Evolutionary conservation across 768 basidiomycete genomes (phyloP).

Genomic region (Amanita subjunquillea): DNA sequence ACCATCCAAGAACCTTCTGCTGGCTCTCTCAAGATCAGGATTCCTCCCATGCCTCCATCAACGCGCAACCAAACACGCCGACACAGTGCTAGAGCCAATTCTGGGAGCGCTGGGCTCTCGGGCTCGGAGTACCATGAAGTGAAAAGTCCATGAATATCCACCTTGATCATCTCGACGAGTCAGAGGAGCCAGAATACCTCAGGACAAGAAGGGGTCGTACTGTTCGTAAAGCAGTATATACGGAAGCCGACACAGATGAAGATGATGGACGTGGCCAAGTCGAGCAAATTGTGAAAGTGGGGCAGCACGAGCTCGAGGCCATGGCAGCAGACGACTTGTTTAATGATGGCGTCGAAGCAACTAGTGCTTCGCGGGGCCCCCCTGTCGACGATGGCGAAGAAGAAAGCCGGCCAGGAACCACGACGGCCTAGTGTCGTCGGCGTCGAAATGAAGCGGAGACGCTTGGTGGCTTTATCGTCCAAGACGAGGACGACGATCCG

Average conservation of each 20-base stretch:
- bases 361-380: slow-evolving; percentile 7
- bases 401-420: background rate
- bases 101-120: slow-evolving; percentile 23
- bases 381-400: slow-evolving; percentile 5
- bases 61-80: slow-evolving; percentile 18
- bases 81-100: slow-evolving; percentile 22
- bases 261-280: slow-evolving; percentile 9
- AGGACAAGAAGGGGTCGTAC: slow-evolving; percentile 30
- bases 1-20: background rate
- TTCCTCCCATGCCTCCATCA: slow-evolving; percentile 16
- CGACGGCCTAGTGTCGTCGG: background rate
- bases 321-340: slow-evolving; percentile 13
- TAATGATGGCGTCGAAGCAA: slow-evolving; percentile 17
- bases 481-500: slow-evolving; percentile 6
- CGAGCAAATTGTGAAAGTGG: slow-evolving; percentile 7
- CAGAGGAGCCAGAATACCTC: slow-evolving; percentile 19
- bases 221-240: slow-evolving; percentile 26
- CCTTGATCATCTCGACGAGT: slow-evolving; percentile 14
- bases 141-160: slow-evolving; percentile 30
- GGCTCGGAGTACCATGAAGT: slow-evolving; percentile 42
- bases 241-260: slow-evolving; percentile 17
- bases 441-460: background rate
- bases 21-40: slow-evolving; percentile 14
- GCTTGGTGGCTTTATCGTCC: slow-evolving; percentile 2
- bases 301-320: background rate